Base-by-base conservation (phyloP, 192 early-diverging fungal species). In the Martensiomyces pterosporus region DNA sequence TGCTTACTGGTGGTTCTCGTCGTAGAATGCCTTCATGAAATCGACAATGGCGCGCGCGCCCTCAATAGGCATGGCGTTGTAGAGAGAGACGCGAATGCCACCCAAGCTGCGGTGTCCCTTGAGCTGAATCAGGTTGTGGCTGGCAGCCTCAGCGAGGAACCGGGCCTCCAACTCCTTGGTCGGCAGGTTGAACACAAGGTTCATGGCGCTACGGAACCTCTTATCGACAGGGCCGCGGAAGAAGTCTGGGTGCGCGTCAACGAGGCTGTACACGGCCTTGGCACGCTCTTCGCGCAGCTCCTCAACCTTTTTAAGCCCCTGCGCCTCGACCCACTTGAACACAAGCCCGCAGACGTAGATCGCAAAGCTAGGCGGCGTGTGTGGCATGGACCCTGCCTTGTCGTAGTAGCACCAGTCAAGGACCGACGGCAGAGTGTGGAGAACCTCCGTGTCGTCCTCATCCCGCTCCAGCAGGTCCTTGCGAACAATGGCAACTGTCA, bases 41-140 rank as follows among this genome's bases (percentile, higher is more conserved):
- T 45, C 68, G 4, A 87, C 83, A 51, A 99, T 71, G 15, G 77
- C 79, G 49, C 88, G 75, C 1, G 91, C 91, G 33, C 83, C 90
- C 43, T 94, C 88, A 39, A 86, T 53, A 5, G 86, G 75, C 79
- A 98, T 80, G 24, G 97, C 92, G 60, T 99, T 99, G 66, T 99
- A 94, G 49, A 99, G 82, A 43, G 86, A 89, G 14, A 90, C 86
- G 26, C 97, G 75, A 47, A 97, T 87, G 13, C 97, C 97, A 48
- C 94, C 96, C 5, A 94, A 85, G 24, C 83, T 88, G 49, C 94
- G 88, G 76, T 99, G 97, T 72, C 97, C 97, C 43, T 90, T 90
- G 55, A 99, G 78, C 64, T 95, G 93, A 42, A 88, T 62, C 85
- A 97, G 85, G 14, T 83, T 81, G 36, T 57, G 73, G 32, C 69